These are phyloP conservation scores for Xylogone sp. DNA, from an alignment of 2,329 filamentous ascomycete species.

Conservation along the genomic window DNA sequence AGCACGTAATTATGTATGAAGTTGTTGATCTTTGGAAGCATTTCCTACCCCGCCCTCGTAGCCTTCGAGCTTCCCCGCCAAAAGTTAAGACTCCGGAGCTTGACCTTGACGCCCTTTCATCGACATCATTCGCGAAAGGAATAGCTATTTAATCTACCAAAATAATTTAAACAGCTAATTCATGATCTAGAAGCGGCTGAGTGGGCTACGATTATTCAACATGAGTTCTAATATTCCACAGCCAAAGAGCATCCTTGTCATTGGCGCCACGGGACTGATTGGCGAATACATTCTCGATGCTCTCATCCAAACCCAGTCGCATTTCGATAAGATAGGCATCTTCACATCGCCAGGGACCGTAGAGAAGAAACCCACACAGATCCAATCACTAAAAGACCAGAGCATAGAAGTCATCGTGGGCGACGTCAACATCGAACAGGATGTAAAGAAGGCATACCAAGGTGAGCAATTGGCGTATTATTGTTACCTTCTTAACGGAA, in stretches of 20 bases:
- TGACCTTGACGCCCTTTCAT: no score
- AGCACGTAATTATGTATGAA: no score
- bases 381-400: constrained; percentile 39
- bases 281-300: constrained; percentile 46
- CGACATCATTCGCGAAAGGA: no score
- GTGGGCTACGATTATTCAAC: no score
- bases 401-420: constrained; percentile 54
- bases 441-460: constrained; percentile 53
- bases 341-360: constrained; percentile 52
- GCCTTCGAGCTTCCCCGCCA: no score
- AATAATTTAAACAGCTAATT: no score
- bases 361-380: constrained; percentile 43
- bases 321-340: constrained; percentile 47
- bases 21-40: no score
- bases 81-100: no score
- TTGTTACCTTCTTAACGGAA: constrained; percentile 5
- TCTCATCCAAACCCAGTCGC: constrained; percentile 39
- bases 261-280: constrained; percentile 50
- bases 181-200: no score
- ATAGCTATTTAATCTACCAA: no score
- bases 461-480: constrained; percentile 27
- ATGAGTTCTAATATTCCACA: not conserved
- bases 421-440: constrained; percentile 45
- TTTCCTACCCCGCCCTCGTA: no score
- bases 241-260: constrained; percentile 39